Conservation (phyloP, 106 monocot genomes). For the Phalaenopsis equestris region DNA sequence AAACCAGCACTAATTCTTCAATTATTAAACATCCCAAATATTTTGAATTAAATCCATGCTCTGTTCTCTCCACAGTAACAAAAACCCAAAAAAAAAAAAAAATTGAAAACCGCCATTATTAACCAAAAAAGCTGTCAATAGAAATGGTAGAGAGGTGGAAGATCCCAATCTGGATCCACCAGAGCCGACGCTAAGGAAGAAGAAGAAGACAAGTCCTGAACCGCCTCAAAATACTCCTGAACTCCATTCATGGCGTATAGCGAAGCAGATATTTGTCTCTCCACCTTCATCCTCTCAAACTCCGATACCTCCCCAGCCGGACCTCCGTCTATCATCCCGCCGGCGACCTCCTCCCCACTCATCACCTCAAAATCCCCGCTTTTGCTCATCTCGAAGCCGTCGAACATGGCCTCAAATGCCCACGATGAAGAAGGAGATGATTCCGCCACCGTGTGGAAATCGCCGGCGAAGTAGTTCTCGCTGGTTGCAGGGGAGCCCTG, state of each 20-base stretch:
- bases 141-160: constrained; percentile 32
- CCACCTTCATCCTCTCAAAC: constrained; percentile 49
- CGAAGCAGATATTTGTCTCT: constrained; percentile 45
- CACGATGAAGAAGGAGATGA: neutral
- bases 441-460: neutral
- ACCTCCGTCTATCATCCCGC: neutral
- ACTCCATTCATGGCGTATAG: constrained; percentile 45
- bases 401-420: constrained; percentile 6
- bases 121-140: constrained; percentile 2
- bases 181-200: neutral
- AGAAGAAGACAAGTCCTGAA: constrained; percentile 18
- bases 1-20: too few relatives aligned
- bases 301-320: constrained; percentile 5
- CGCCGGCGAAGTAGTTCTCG: neutral
- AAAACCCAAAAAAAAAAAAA: neutral
- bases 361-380: neutral
- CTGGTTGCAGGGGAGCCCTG: neutral
- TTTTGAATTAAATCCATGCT: neutral
- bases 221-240: constrained; percentile 49
- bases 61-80: neutral
- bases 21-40: too few relatives aligned
- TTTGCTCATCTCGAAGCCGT: neutral
- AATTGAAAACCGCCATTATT: neutral
- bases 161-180: constrained; percentile 29
- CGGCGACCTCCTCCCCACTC: neutral